These are phyloP conservation scores for Ophiostoma sp. DNA, from an alignment of 2,329 filamentous ascomycete species.

Conservation along the genomic window DNA sequence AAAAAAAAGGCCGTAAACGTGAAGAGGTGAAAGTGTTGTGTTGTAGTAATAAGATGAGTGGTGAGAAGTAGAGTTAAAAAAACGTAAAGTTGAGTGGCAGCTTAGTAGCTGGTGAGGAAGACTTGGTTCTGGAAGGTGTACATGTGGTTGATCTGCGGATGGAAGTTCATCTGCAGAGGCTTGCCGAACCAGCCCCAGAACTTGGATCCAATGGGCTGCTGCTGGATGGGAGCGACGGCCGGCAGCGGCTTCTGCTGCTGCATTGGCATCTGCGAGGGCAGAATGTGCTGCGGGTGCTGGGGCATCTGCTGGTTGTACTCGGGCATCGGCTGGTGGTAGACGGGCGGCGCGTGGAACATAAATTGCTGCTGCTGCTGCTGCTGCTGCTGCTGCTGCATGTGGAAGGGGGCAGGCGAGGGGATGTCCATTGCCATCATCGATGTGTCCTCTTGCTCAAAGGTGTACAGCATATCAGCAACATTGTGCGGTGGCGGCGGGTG, in stretches of 20 bases:
- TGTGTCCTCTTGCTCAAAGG: conserved; percentile 44
- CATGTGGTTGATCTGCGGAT: conserved; percentile 20
- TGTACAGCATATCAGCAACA: background rate
- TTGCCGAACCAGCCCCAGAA: background rate
- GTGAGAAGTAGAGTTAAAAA: too few species aligned
- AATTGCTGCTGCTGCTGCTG: conserved; percentile 20
- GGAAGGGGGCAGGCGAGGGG: background rate
- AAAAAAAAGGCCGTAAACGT: conserved; percentile 15
- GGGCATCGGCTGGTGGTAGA: conserved; percentile 32
- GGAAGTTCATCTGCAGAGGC: conserved; percentile 17
- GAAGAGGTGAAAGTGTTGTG: background rate
- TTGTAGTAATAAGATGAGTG: background rate
- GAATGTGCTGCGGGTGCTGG: conserved; percentile 50
- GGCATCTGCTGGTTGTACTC: conserved; percentile 32
- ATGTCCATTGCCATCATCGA: conserved; percentile 32
- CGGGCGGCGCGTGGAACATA: conserved; percentile 11
- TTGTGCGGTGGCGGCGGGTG: conserved; percentile 19
- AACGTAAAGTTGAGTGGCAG: background rate
- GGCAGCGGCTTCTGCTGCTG: conserved; percentile 14
- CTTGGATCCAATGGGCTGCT: background rate
- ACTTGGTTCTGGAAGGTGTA: conserved; percentile 16
- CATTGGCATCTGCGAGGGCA: conserved; percentile 4
- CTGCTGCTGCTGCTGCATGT: conserved; percentile 9
- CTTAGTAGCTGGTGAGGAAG: conserved; percentile 3
- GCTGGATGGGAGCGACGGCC: background rate